These are phyloP conservation scores for Kluyveromyces nonfermentans DNA, from an alignment of 805 yeast genomes.

Conservation along the genomic window DNA sequence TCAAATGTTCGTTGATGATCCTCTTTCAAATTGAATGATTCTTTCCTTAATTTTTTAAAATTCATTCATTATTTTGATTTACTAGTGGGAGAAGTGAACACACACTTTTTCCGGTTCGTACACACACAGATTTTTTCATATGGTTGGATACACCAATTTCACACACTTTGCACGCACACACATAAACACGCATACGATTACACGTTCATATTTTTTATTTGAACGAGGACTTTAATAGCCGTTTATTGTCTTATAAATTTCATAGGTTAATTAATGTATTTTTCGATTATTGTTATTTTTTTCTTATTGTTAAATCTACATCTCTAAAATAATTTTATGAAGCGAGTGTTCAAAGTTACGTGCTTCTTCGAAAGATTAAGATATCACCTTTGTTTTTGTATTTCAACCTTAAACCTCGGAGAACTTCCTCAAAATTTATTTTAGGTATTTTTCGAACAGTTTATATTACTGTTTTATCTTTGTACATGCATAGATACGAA, in stretches of 20 bases:
- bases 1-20: background rate
- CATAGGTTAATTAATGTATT: constrained; percentile 8
- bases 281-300: constrained; percentile 1
- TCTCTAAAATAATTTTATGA: no score
- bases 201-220: constrained; percentile 2
- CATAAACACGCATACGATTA: constrained; percentile 5
- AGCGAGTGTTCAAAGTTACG: no score
- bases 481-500: no score
- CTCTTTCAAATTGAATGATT: no score
- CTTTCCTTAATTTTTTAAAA: no score
- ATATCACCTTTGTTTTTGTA: no score
- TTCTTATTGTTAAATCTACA: background rate
- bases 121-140: constrained; percentile 3
- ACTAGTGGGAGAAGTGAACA: background rate
- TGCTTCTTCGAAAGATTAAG: no score
- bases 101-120: background rate
- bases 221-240: constrained; percentile 6
- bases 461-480: no score
- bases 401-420: no score
- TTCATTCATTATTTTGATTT: background rate
- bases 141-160: constrained; percentile 3
- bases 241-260: constrained; percentile 4
- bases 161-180: constrained; percentile 7
- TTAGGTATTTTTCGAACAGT: no score
- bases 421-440: no score